Evolutionary conservation across 1,139 yeast genomes (phyloP).

Genomic region (Yamadazyma songkhlaensis): DNA sequence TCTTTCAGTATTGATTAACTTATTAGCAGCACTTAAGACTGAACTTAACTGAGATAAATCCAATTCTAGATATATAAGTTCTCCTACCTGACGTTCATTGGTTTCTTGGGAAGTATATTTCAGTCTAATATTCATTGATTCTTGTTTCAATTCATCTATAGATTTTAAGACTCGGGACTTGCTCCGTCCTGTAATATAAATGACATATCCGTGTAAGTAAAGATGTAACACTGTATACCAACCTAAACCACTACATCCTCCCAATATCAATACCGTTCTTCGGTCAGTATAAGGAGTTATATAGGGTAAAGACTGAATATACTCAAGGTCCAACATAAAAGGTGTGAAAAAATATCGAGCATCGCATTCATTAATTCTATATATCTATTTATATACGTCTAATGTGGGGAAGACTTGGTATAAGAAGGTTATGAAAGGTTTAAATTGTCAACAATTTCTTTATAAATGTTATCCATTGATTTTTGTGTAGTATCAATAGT

Average conservation of each 20-base stretch:
- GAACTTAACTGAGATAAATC: conserved; percentile 61
- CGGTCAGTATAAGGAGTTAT: conserved; percentile 40
- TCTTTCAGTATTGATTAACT: conserved; percentile 48
- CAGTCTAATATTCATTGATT: conserved; percentile 41
- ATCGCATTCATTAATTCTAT: not conserved
- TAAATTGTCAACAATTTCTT: conserved; percentile 10
- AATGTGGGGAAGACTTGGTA: not conserved
- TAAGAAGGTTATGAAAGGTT: not conserved
- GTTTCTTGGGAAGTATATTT: conserved; percentile 16
- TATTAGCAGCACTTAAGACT: conserved; percentile 54
- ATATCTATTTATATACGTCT: not conserved
- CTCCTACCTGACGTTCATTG: conserved; percentile 46
- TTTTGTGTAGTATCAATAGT: conserved; percentile 41
- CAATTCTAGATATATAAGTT: conserved; percentile 53
- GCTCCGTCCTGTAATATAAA: conserved; percentile 73
- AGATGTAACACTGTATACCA: conserved; percentile 73
- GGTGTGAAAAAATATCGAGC: not conserved
- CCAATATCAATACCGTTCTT: conserved; percentile 69
- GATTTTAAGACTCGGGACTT: conserved; percentile 54
- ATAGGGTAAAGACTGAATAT: conserved; percentile 28
- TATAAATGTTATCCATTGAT: conserved; percentile 32
- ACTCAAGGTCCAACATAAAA: conserved; percentile 6
- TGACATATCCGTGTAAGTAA: conserved; percentile 72
- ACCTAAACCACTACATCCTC: conserved; percentile 81
- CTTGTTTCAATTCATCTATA: conserved; percentile 49